phyloP scores from a whole-genome alignment of 2,329 filamentous ascomycete species.

The Aureobasidium vineae region DNA sequence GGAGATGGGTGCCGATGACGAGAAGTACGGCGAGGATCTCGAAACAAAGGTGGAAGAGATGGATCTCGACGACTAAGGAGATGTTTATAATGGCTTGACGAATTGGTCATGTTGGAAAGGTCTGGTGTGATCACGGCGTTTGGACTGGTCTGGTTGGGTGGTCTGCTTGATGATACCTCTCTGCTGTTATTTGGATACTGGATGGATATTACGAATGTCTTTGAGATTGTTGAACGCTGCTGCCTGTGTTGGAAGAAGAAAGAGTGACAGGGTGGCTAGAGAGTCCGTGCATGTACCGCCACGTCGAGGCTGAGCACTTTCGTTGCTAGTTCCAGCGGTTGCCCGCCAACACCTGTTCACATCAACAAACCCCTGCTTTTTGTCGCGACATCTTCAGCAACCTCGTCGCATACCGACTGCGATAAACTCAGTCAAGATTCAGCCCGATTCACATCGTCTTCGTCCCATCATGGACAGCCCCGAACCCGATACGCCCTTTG shows the following conservation, averaged over 20 bases:
- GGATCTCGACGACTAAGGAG: constrained; percentile 16
- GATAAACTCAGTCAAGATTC: constrained; percentile 15
- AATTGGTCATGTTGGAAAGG: background rate
- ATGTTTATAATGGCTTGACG: constrained; percentile 1
- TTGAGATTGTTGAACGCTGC: background rate
- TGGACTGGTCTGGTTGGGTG: constrained; percentile 4
- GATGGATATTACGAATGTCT: background rate
- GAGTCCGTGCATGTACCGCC: constrained; percentile 1
- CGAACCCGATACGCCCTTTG: constrained; percentile 91
- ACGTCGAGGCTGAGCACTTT: constrained; percentile 3
- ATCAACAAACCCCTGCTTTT: constrained; percentile 25
- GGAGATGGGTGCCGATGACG: constrained; percentile 28
- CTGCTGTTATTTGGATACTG: constrained; percentile 2
- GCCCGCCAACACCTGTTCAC: constrained; percentile 13
- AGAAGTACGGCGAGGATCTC: constrained; percentile 17
- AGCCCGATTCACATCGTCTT: constrained; percentile 23
- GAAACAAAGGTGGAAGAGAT: constrained; percentile 19
- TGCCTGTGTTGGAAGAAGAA: background rate
- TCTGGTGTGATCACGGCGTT: background rate
- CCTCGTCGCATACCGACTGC: constrained; percentile 8
- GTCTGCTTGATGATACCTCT: constrained; percentile 23
- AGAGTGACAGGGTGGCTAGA: background rate
- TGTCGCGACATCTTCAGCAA: background rate
- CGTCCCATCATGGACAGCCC: constrained; percentile 69
- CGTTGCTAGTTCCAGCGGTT: constrained; percentile 12